phyloP scores from a whole-genome alignment of 169 alveolate species.

The Condylostoma magnum region DNA sequence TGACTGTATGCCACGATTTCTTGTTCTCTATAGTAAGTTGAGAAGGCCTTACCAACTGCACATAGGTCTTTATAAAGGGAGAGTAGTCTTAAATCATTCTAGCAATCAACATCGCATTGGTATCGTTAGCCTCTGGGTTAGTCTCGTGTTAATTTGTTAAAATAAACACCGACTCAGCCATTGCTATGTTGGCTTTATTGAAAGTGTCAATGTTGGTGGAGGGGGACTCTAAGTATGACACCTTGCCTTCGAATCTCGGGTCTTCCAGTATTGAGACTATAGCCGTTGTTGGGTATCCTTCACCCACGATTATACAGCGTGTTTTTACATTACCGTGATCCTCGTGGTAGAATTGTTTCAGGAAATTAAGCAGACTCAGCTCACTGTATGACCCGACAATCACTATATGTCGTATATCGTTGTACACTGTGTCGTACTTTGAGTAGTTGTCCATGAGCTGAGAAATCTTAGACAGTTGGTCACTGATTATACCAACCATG shows the following conservation, averaged over 20 bases:
- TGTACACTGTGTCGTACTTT: constrained; percentile 14
- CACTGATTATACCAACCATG: neutral
- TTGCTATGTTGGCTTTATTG: constrained; percentile 9
- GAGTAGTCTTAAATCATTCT: constrained; percentile 18
- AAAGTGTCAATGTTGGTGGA: neutral
- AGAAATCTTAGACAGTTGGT: constrained; percentile 28
- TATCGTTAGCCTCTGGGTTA: neutral
- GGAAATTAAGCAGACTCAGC: neutral
- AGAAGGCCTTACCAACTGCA: neutral
- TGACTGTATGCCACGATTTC: constrained; percentile 5
- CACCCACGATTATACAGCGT: constrained; percentile 1
- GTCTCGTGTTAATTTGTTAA: constrained; percentile 1
- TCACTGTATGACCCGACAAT: constrained; percentile 7
- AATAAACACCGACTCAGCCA: constrained; percentile 27
- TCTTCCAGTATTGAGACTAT: neutral
- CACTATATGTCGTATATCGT: neutral
- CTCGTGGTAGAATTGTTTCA: constrained; percentile 23
- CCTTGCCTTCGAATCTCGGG: constrained; percentile 11
- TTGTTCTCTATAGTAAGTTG: neutral
- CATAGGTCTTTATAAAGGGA: constrained; percentile 11
- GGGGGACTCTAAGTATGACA: constrained; percentile 13
- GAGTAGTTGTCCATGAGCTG: constrained; percentile 25
- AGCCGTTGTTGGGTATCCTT: constrained; percentile 8
- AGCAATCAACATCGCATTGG: neutral
- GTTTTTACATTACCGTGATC: constrained; percentile 2